These are phyloP conservation scores for Auriscalpium vulgare DNA, from an alignment of 768 basidiomycete species.

Conservation along the genomic window DNA sequence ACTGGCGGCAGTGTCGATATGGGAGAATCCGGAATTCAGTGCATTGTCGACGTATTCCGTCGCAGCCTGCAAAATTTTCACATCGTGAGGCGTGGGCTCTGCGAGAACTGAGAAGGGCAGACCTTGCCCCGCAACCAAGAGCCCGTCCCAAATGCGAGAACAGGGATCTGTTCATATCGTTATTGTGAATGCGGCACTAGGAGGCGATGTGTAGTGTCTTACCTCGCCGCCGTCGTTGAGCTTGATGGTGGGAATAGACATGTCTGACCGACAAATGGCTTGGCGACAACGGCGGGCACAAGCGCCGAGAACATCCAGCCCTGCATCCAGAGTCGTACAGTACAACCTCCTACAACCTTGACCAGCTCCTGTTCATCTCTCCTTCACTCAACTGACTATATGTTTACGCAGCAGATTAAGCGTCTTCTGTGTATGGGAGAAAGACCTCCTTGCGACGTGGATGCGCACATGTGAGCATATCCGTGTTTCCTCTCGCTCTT, in stretches of 20 bases:
- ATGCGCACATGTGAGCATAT: no score
- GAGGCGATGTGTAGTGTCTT: neutral
- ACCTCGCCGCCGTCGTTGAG: slow-evolving; percentile 33
- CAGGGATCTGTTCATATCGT: slow-evolving; percentile 40
- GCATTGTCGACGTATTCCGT: slow-evolving; percentile 49
- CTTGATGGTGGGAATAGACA: slow-evolving; percentile 26
- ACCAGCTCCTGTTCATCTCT: no score
- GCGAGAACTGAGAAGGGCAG: neutral
- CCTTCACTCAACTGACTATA: no score
- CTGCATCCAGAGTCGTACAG: no score
- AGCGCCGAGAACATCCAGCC: no score
- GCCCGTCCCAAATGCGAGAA: slow-evolving; percentile 57
- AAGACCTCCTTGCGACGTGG: no score
- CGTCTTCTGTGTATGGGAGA: no score
- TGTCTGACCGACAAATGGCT: slow-evolving; percentile 3
- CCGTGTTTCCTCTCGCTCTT: no score
- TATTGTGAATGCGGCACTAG: neutral
- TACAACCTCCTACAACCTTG: no score
- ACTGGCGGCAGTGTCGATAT: slow-evolving; percentile 59
- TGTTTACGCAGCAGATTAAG: no score
- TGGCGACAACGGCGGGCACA: no score
- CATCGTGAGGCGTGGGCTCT: neutral
- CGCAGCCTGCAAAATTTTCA: slow-evolving; percentile 33
- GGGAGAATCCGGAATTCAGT: slow-evolving; percentile 50
- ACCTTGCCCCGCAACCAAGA: slow-evolving; percentile 29